Percentiles rank a stretch among this genome's conserved stretches.
phyloP scores from a whole-genome alignment of 2,329 filamentous ascomycete genomes.

The Esteya vermicola region DNA sequence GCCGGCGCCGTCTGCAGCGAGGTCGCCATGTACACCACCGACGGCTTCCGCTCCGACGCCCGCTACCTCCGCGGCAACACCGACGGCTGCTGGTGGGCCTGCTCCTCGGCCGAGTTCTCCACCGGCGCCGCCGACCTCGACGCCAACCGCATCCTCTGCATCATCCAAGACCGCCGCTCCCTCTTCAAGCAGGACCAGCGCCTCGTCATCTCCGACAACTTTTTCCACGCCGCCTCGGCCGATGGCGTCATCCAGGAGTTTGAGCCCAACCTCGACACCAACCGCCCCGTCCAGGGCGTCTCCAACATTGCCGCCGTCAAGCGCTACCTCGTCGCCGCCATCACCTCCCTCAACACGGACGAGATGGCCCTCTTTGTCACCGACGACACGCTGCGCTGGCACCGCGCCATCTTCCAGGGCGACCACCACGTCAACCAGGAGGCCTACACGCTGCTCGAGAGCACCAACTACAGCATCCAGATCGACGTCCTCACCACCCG shows the following conservation, averaged over 20 bases:
- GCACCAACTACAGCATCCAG: slow-evolving; percentile 95
- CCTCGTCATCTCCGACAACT: slow-evolving; percentile 70
- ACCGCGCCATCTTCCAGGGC: slow-evolving; percentile 75
- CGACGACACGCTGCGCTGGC: slow-evolving; percentile 72
- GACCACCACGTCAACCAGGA: slow-evolving; percentile 70
- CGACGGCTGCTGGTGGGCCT: slow-evolving; percentile 77
- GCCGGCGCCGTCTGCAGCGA: slow-evolving; percentile 48
- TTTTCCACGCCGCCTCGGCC: slow-evolving; percentile 44
- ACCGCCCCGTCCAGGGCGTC: slow-evolving; percentile 63
- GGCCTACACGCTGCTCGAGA: slow-evolving; percentile 87
- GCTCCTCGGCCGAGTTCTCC: slow-evolving; percentile 58
- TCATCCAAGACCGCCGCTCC: slow-evolving; percentile 60
- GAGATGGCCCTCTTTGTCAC: slow-evolving; percentile 90
- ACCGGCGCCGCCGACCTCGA: slow-evolving; percentile 53
- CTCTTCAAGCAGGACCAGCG: slow-evolving; percentile 60
- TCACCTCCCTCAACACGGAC: slow-evolving; percentile 62
- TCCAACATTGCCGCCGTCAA: slow-evolving; percentile 74
- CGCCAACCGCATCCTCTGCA: slow-evolving; percentile 62
- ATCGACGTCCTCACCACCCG: slow-evolving; percentile 72
- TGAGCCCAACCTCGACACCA: slow-evolving; percentile 64
- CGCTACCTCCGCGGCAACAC: slow-evolving; percentile 54
- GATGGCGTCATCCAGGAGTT: slow-evolving; percentile 40
- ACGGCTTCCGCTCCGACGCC: slow-evolving; percentile 62
- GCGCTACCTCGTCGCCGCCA: slow-evolving; percentile 73
- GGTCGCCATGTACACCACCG: slow-evolving; percentile 58